Percentiles rank a stretch among this genome's conserved stretches.
Conservation (phyloP, 2,329 filamentous ascomycete genomes). For the Lasiodiplodia gonubiensis region DNA sequence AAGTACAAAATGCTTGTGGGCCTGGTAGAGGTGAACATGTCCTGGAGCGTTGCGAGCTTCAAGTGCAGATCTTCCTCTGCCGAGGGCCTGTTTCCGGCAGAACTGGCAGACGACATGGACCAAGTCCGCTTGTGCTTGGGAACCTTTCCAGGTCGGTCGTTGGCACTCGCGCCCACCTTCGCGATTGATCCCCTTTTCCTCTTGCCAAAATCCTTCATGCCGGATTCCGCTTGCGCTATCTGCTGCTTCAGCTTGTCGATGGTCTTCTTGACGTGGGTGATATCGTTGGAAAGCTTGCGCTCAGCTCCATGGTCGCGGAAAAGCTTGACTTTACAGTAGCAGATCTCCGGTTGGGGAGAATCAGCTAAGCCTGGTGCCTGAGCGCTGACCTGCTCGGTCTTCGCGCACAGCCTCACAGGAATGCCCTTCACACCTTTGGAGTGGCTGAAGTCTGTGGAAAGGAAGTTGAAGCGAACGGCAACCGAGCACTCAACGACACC, state of each 20-base stretch:
- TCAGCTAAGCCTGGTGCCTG: constrained; percentile 52
- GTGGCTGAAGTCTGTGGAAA: constrained; percentile 98
- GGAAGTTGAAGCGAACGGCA: constrained; percentile 94
- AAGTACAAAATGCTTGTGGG: constrained; percentile 80
- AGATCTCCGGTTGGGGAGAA: constrained; percentile 67
- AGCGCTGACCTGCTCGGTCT: constrained; percentile 71
- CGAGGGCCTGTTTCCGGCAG: constrained; percentile 50
- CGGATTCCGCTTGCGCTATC: constrained; percentile 74
- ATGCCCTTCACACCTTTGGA: constrained; percentile 99
- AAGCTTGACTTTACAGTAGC: constrained; percentile 95
- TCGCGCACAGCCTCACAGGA: constrained; percentile 88
- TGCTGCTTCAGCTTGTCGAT: constrained; percentile 97
- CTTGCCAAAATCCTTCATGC: constrained; percentile 65
- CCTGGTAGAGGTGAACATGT: constrained; percentile 86
- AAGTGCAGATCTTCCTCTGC: constrained; percentile 74
- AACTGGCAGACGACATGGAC: constrained; percentile 80
- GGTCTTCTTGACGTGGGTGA: constrained; percentile 92
- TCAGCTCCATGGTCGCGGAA: constrained; percentile 97
- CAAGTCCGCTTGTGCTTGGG: constrained; percentile 92
- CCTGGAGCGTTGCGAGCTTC: constrained; percentile 78
- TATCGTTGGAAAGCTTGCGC: constrained; percentile 90
- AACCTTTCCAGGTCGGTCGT: constrained; percentile 75
- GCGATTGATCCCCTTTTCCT: constrained; percentile 62
- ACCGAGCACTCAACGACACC: constrained; percentile 79
- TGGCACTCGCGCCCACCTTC: constrained; percentile 54